These are phyloP conservation scores for Ottelia alismoides DNA, from an alignment of 106 monocot genomes.

Conservation along the genomic window DNA sequence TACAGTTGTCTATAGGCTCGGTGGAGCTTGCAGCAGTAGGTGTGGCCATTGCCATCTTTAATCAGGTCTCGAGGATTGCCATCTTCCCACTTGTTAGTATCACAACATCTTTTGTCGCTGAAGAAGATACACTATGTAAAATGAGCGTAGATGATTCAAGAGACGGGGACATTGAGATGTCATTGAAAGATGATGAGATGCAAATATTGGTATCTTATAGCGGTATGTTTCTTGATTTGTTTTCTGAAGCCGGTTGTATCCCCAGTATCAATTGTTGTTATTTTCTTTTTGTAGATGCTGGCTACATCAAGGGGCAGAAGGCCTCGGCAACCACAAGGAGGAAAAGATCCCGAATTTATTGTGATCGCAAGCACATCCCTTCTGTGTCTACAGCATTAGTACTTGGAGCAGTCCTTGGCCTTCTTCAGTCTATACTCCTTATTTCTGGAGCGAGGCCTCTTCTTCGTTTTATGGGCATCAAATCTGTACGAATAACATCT, in stretches of 20 bases:
- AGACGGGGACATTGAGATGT: constrained; percentile 32
- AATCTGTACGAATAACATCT: constrained; percentile 50
- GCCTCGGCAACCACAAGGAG: no score
- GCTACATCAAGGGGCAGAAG: no score
- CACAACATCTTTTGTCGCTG: no score
- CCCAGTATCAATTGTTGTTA: no score
- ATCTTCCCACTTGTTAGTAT: no score
- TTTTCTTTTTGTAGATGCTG: no score
- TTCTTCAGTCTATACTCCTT: constrained; percentile 51
- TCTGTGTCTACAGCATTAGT: constrained; percentile 79
- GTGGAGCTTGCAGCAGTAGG: constrained; percentile 69
- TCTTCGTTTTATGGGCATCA: constrained; percentile 62
- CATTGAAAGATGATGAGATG: constrained; percentile 1
- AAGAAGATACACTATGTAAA: constrained; percentile 42
- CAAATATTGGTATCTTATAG: constrained; percentile 8
- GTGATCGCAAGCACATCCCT: constrained; percentile 52
- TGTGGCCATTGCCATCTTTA: constrained; percentile 58
- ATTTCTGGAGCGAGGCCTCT: constrained; percentile 33
- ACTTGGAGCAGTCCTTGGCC: constrained; percentile 52
- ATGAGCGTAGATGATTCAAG: constrained; percentile 12
- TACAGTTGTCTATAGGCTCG: no score
- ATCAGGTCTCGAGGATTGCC: constrained; percentile 58
- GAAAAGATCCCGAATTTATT: no score
- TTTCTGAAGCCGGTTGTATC: no score
- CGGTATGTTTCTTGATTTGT: no score